Base-by-base conservation (phyloP, 2,329 filamentous ascomycete species). In the Diaporthe sp. region DNA sequence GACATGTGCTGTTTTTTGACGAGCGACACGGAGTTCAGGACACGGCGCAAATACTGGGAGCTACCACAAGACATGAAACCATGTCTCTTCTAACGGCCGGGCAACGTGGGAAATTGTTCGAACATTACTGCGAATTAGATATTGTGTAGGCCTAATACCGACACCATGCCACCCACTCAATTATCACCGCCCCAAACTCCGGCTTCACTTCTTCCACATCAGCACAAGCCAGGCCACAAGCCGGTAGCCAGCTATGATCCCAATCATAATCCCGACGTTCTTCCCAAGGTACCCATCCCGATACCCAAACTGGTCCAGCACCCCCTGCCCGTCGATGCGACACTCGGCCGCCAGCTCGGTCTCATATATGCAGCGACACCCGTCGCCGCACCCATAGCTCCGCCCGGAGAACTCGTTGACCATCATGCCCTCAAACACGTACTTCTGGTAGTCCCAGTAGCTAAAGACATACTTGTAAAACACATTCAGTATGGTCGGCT, bases 341-440 rank as follows among this genome's bases (percentile, higher is more conserved):
- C 95, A 95, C 81, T 94, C 84, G 44, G 86, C 81, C 55, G 89
- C 89, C 75, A 95, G 82, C 77, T 89, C 87, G 8, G 90, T 93
- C 51, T 88, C 84, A 82, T 93, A 97, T 90, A 94, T 93, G 85
- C 95, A 97, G 55, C 88, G 87, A 79, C 91, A 95, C 0, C 76
- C 75, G 1, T 75, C 58, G 0, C 79, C 85, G 81, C 94, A 96
- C 4, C 84, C 82, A 82, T 94, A 97, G 4, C 86, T 88, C 20
- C 94, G 87, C 25, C 89, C 78, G 1, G 86, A 86, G 82, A 98
- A 97, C 85, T 98, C 94, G 81, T 97, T 97, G 72, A 96, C 92
- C 94, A 97, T 97, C 95, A 98, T 97, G 20, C 94, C 95, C 81
- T 96, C 91, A 82, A 97, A 98, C 4, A 97, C 95, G 80, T 96